phyloP scores from a whole-genome alignment of 106 monocot species.

The Platanthera guangdongensis region DNA sequence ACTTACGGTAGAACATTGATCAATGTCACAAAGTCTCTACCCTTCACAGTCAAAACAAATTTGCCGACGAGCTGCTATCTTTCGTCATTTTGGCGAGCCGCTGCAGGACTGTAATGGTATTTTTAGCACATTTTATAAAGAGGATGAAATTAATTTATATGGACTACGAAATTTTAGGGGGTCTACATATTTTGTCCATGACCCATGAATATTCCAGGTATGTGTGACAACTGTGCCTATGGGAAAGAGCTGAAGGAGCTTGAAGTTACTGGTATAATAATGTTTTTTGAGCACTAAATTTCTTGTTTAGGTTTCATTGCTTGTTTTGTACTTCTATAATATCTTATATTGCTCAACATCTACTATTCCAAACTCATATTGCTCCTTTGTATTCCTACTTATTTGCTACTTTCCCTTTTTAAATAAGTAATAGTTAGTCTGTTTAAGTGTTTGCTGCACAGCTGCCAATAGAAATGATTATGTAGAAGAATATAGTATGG shows the following conservation, averaged over 20 bases:
- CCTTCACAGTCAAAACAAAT: slow-evolving; percentile 59
- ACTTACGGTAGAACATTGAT: background rate
- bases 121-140: background rate
- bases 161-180: background rate
- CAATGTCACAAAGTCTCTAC: slow-evolving; percentile 1
- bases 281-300: slow-evolving; percentile 4
- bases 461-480: no score
- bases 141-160: background rate
- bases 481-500: no score
- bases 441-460: background rate
- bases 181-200: background rate
- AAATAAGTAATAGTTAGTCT: background rate
- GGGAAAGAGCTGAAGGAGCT: slow-evolving; percentile 60
- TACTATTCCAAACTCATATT: background rate
- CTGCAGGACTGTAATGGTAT: slow-evolving; percentile 85
- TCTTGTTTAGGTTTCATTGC: background rate
- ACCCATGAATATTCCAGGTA: slow-evolving; percentile 41
- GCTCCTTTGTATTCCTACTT: background rate
- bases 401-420: background rate
- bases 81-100: slow-evolving; percentile 85
- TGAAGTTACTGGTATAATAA: slow-evolving; percentile 69
- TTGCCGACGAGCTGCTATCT: slow-evolving; percentile 80
- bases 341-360: background rate
- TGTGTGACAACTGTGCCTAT: slow-evolving; percentile 96
- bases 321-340: background rate